A percentile compares a stretch with the other conserved stretches of the same genome.
These are phyloP conservation scores for Neurospora hispaniola DNA, from an alignment of 495 filamentous ascomycete species.

Conservation along the genomic window DNA sequence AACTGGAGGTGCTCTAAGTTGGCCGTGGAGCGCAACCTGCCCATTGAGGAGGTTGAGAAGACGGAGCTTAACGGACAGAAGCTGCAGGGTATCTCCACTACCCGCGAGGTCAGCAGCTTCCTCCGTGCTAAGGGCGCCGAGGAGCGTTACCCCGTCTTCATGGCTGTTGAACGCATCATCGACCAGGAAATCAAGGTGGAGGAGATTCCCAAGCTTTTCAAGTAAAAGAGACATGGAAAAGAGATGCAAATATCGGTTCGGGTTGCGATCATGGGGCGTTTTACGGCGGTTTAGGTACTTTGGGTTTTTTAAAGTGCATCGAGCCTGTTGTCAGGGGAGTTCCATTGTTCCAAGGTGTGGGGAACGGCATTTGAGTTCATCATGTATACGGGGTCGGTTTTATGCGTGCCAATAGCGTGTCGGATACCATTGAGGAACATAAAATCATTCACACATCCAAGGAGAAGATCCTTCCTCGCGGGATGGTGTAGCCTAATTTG, in stretches of 20 bases:
- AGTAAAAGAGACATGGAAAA: constrained; percentile 15
- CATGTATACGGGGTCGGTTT: neutral
- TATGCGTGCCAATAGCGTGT: neutral
- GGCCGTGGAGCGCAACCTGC: constrained; percentile 65
- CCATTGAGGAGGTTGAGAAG: constrained; percentile 79
- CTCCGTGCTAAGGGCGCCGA: constrained; percentile 66
- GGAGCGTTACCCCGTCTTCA: constrained; percentile 83
- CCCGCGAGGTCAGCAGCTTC: constrained; percentile 81
- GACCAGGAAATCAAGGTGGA: constrained; percentile 48
- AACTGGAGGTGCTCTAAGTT: constrained; percentile 93
- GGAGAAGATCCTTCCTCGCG: neutral
- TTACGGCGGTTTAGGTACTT: neutral
- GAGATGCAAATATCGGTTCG: neutral
- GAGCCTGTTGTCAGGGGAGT: neutral
- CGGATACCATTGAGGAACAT: neutral
- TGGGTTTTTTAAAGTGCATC: neutral
- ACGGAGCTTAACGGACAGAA: constrained; percentile 93
- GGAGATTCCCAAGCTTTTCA: constrained; percentile 50
- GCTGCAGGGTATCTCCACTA: constrained; percentile 86
- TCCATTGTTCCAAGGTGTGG: neutral
- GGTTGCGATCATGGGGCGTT: neutral
- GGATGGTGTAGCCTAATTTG: neutral
- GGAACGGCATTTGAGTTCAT: neutral
- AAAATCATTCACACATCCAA: neutral
- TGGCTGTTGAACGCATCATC: constrained; percentile 62